phyloP scores from a whole-genome alignment of 305 asterid genomes.

The Rubia balearica region DNA sequence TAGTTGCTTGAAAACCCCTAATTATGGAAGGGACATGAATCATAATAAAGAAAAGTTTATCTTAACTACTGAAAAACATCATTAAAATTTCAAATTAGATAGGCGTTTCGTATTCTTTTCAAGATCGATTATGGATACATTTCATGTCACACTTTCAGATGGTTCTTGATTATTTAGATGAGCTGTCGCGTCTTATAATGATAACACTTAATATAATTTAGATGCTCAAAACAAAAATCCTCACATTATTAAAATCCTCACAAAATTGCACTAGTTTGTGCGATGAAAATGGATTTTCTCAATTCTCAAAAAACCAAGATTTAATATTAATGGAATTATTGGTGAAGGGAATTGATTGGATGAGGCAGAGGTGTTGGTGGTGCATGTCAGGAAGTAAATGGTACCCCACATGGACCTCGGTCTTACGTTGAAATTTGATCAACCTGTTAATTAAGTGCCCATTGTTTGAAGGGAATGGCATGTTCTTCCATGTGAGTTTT shows the following conservation, averaged over 20 bases:
- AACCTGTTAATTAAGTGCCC: constrained; percentile 9
- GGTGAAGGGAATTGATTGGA: constrained; percentile 1
- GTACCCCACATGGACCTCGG: constrained; percentile 4
- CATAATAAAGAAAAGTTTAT: no score
- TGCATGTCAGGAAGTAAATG: constrained; percentile 12
- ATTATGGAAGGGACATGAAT: no score
- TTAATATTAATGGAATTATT: not conserved
- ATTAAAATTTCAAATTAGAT: no score
- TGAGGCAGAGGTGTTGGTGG: constrained; percentile 5
- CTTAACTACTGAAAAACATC: no score
- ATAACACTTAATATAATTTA: not conserved
- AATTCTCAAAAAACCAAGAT: not conserved
- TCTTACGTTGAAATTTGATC: constrained; percentile 16
- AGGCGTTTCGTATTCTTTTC: no score
- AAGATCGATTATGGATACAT: no score
- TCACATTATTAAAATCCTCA: not conserved
- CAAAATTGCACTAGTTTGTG: not conserved
- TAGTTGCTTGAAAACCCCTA: no score
- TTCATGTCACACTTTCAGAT: no score
- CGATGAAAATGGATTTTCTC: not conserved
- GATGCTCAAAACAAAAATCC: not conserved
- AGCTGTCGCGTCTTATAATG: not conserved
- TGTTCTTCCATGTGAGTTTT: constrained; percentile 35
- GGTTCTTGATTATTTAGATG: not conserved
- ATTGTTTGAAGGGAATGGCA: constrained; percentile 17